Evolutionary conservation across 2,329 filamentous ascomycete genomes (phyloP).

Genomic region (Sporothrix protearum): DNA sequence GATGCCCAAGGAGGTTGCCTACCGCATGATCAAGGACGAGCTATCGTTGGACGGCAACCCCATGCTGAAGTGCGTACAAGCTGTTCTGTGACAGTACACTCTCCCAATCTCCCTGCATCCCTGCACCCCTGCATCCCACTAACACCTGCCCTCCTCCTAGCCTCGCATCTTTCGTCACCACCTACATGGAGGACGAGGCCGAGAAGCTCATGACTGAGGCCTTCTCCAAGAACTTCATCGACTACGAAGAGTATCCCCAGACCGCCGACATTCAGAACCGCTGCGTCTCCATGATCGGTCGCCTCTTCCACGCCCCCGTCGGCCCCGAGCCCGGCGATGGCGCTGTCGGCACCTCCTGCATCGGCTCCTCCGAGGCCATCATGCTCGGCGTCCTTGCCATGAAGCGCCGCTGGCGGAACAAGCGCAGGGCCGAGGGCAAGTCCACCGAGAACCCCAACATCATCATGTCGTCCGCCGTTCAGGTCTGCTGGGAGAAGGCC

Average conservation of each 20-base stretch:
- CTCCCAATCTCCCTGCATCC: conserved; percentile 15
- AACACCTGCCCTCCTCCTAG: background rate
- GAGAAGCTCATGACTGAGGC: conserved; percentile 93
- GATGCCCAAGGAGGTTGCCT: conserved; percentile 91
- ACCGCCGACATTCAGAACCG: conserved; percentile 86
- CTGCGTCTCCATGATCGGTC: conserved; percentile 85
- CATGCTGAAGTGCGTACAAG: conserved; percentile 65
- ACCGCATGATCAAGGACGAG: conserved; percentile 95
- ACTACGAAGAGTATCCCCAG: conserved; percentile 81
- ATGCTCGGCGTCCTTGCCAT: conserved; percentile 82
- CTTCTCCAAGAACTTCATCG: conserved; percentile 93
- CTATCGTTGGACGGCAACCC: conserved; percentile 87
- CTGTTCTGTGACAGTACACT: too few relatives aligned
- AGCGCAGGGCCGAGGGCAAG: conserved; percentile 77
- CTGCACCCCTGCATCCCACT: background rate
- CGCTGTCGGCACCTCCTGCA: conserved; percentile 80
- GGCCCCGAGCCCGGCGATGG: conserved; percentile 50
- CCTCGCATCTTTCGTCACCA: background rate
- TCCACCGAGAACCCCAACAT: conserved; percentile 79
- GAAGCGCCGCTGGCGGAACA: conserved; percentile 93
- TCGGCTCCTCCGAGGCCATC: conserved; percentile 87
- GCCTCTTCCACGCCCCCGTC: conserved; percentile 76
- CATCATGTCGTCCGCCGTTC: conserved; percentile 91
- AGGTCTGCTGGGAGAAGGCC: conserved; percentile 96
- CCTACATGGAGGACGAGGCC: conserved; percentile 69